These are phyloP conservation scores for Hypoxylon fragiforme DNA, from an alignment of 495 filamentous ascomycete genomes.

Conservation along the genomic window DNA sequence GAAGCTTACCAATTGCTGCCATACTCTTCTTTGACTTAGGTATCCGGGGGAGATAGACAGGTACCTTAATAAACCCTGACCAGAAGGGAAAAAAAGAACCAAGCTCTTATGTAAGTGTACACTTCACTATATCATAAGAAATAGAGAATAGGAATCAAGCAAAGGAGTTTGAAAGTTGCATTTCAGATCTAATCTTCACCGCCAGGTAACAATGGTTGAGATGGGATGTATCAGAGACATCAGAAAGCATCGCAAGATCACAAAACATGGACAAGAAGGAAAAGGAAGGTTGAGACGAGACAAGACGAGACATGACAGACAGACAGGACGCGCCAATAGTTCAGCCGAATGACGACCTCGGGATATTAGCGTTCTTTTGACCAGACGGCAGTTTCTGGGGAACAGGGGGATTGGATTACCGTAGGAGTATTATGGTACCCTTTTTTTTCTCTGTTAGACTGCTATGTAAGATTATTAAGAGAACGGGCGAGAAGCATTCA, in stretches of 20 bases:
- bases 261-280: not conserved
- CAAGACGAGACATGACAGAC: no score
- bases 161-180: conserved; percentile 11
- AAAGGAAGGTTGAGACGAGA: not conserved
- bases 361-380: conserved; percentile 17
- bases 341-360: conserved; percentile 34
- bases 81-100: not conserved
- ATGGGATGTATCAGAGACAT: conserved; percentile 6
- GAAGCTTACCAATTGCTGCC: conserved; percentile 36
- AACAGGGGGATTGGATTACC: conserved; percentile 16
- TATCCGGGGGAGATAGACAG: conserved; percentile 1
- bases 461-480: no score
- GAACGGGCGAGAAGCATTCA: no score
- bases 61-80: not conserved
- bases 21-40: conserved; percentile 9
- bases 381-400: conserved; percentile 37
- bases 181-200: conserved; percentile 15
- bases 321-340: conserved; percentile 20
- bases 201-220: not conserved
- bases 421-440: not conserved
- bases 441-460: no score
- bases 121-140: conserved; percentile 5
- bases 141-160: no score
- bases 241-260: conserved; percentile 6
- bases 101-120: not conserved